phyloP scores from a whole-genome alignment of 805 yeast species.

The Candida palmyrensis region DNA sequence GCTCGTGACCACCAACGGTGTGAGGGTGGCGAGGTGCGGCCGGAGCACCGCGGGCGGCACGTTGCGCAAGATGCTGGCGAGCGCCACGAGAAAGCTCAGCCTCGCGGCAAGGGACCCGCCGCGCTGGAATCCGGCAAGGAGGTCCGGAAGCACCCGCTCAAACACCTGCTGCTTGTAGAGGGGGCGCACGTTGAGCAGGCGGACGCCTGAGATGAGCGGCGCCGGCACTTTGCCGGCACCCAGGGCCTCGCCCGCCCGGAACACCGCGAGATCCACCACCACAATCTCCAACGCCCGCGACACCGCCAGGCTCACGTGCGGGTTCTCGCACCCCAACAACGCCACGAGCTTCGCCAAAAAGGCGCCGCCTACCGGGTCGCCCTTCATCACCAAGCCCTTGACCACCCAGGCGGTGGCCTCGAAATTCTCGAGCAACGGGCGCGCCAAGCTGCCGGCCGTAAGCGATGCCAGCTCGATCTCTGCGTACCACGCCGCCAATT shows the following conservation, averaged over 20 bases:
- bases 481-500: background rate
- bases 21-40: constrained; percentile 57
- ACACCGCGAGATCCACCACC: constrained; percentile 61
- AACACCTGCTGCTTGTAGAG: constrained; percentile 82
- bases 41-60: constrained; percentile 58
- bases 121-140: constrained; percentile 47
- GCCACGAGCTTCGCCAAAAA: constrained; percentile 16
- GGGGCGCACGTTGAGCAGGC: constrained; percentile 54
- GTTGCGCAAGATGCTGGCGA: constrained; percentile 63
- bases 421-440: constrained; percentile 24
- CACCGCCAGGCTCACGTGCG: constrained; percentile 11
- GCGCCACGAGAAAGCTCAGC: constrained; percentile 51
- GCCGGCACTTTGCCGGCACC: too few relatives aligned
- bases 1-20: constrained; percentile 71
- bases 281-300: constrained; percentile 60
- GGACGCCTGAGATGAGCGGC: constrained; percentile 36
- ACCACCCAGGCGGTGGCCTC: constrained; percentile 67
- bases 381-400: constrained; percentile 62
- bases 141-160: constrained; percentile 49
- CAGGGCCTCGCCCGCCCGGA: too few relatives aligned
- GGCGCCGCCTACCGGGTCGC: constrained; percentile 34
- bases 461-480: background rate
- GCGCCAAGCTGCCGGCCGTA: background rate
- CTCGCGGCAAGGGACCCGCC: constrained; percentile 20
- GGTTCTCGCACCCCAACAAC: constrained; percentile 22